These are phyloP conservation scores for Mycena capillaripes DNA, from an alignment of 768 basidiomycete species.

Conservation along the genomic window DNA sequence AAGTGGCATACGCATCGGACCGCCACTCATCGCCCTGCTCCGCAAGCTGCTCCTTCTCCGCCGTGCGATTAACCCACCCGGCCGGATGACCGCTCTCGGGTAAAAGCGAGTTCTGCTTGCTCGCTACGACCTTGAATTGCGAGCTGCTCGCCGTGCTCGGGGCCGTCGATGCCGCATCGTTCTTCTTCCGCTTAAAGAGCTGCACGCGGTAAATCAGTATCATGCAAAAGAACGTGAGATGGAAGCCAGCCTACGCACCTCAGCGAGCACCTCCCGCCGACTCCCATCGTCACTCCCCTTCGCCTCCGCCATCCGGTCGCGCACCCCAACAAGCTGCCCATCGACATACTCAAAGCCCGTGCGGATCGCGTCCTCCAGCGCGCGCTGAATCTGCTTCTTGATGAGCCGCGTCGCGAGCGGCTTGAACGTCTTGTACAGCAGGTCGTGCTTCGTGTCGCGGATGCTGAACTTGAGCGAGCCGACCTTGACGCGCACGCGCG, in stretches of 20 bases:
- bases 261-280: constrained; percentile 67
- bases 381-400: constrained; percentile 76
- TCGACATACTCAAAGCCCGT: constrained; percentile 92
- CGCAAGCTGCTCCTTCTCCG: constrained; percentile 52
- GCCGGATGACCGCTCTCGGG: constrained; percentile 73
- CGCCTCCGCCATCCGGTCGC: constrained; percentile 82
- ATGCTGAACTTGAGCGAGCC: constrained; percentile 92
- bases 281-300: constrained; percentile 52
- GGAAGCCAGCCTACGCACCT: constrained; percentile 64
- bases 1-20: constrained; percentile 54
- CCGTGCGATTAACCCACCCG: constrained; percentile 78
- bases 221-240: not conserved
- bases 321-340: constrained; percentile 89
- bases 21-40: constrained; percentile 54
- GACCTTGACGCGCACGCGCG: constrained; percentile 83
- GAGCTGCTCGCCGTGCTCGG: constrained; percentile 45
- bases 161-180: constrained; percentile 44
- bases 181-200: constrained; percentile 73
- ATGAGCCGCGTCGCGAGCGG: constrained; percentile 87
- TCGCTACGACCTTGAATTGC: constrained; percentile 86
- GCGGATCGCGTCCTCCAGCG: constrained; percentile 73
- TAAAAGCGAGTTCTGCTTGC: constrained; percentile 79
- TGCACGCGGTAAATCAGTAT: constrained; percentile 39
- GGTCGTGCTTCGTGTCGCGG: constrained; percentile 91
- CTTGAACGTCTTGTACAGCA: constrained; percentile 87